These are phyloP conservation scores for Euphorbia tirucalli DNA, from an alignment of 345 rosid genomes.

Conservation along the genomic window DNA sequence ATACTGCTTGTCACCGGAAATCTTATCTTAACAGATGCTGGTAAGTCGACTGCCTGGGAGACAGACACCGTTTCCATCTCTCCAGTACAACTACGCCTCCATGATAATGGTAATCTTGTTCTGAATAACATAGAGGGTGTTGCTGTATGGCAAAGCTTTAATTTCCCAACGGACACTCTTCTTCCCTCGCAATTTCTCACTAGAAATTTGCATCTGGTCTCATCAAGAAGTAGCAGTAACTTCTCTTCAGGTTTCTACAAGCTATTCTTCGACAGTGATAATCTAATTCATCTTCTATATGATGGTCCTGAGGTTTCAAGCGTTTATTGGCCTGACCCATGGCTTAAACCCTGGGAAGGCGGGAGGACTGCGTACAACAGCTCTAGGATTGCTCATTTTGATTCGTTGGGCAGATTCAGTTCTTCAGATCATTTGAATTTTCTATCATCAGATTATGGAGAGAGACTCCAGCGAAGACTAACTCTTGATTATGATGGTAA, in stretches of 20 bases:
- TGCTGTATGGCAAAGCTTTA: constrained; percentile 36
- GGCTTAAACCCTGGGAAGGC: constrained; percentile 13
- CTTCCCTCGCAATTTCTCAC: constrained; percentile 39
- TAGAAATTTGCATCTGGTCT: constrained; percentile 22
- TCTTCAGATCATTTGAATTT: constrained; percentile 27
- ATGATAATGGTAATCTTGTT: constrained; percentile 30
- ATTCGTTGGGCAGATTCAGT: constrained; percentile 25
- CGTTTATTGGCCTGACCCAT: constrained; percentile 14
- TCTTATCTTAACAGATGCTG: constrained; percentile 32
- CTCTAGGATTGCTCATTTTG: constrained; percentile 24
- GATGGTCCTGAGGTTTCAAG: constrained; percentile 16
- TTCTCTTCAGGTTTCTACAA: constrained; percentile 30
- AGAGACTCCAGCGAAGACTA: constrained; percentile 22
- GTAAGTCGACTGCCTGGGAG: constrained; percentile 17
- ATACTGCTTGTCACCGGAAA: constrained; percentile 18
- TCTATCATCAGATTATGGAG: constrained; percentile 29
- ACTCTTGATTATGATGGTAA: constrained; percentile 42
- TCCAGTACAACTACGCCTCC: constrained; percentile 9
- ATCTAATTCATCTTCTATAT: constrained; percentile 22
- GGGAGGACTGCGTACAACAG: constrained; percentile 25
- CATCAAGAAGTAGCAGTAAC: constrained; percentile 31
- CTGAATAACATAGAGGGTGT: not conserved
- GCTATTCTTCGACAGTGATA: constrained; percentile 26
- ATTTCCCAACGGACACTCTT: constrained; percentile 41
- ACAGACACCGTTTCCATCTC: constrained; percentile 8